Conservation (phyloP, 129 eudicot genomes). For the Flaveria trinervia region DNA sequence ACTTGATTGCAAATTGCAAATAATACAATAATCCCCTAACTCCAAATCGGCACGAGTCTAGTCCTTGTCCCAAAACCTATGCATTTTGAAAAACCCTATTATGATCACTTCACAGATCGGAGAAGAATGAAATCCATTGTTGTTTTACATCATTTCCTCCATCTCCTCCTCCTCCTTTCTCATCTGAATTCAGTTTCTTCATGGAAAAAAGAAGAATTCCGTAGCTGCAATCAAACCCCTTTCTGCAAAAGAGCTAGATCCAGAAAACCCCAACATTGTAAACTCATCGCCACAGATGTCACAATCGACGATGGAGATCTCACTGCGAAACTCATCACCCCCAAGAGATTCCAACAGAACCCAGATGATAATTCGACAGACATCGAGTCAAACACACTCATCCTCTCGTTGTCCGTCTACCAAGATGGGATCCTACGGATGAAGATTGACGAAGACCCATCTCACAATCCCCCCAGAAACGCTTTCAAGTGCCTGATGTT, state of each 20-base stretch:
- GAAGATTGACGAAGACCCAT: slow-evolving; percentile 76
- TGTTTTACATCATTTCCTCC: slow-evolving; percentile 22
- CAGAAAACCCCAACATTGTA: slow-evolving; percentile 60
- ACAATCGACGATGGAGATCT: slow-evolving; percentile 59
- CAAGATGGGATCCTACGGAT: slow-evolving; percentile 71
- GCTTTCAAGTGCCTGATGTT: slow-evolving; percentile 86
- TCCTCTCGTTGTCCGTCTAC: slow-evolving; percentile 66
- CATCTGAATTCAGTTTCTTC: slow-evolving; percentile 45
- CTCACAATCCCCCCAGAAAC: slow-evolving; percentile 51
- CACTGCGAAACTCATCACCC: slow-evolving; percentile 53
- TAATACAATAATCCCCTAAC: too few relatives aligned
- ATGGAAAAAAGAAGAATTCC: slow-evolving; percentile 95
- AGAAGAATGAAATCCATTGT: slow-evolving; percentile 22
- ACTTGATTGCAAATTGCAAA: too few relatives aligned
- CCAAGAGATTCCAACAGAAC: slow-evolving; percentile 5
- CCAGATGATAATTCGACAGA: slow-evolving; percentile 23
- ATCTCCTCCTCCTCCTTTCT: slow-evolving; percentile 34
- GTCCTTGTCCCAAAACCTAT: too few relatives aligned
- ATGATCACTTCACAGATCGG: slow-evolving; percentile 29
- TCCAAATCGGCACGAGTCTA: too few relatives aligned
- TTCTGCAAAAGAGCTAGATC: slow-evolving; percentile 94
- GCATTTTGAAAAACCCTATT: neutral
- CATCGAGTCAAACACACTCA: slow-evolving; percentile 39
- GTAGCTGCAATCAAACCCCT: slow-evolving; percentile 94
- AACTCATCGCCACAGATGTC: slow-evolving; percentile 55